These are phyloP conservation scores for Silene uniflora DNA, from an alignment of 148 eudicot genomes.

Conservation along the genomic window DNA sequence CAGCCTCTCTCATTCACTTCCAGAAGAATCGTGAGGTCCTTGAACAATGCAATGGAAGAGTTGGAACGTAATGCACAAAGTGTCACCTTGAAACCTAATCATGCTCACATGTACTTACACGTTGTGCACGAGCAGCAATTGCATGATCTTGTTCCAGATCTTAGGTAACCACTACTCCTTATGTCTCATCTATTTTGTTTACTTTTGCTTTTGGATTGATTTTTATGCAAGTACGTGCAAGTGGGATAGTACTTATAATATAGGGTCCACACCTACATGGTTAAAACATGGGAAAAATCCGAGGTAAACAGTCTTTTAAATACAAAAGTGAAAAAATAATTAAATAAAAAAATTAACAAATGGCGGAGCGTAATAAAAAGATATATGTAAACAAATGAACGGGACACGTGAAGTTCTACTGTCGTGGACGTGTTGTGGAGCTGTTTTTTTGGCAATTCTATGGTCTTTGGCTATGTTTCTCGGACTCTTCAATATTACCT, in stretches of 20 bases:
- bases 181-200: not conserved
- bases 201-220: not conserved
- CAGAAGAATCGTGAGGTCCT: conserved; percentile 82
- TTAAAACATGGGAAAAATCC: no score
- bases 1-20: conserved; percentile 67
- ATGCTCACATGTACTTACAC: conserved; percentile 92
- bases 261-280: no score
- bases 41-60: conserved; percentile 88
- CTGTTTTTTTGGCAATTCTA: not conserved
- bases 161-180: conserved; percentile 41
- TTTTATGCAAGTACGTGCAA: not conserved
- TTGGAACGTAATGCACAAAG: conserved; percentile 85
- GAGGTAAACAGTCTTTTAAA: no score
- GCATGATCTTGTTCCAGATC: conserved; percentile 77
- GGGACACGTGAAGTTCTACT: not conserved
- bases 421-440: not conserved
- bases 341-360: no score
- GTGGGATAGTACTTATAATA: not conserved
- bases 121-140: conserved; percentile 76
- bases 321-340: no score
- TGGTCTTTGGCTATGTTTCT: no score
- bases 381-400: no score
- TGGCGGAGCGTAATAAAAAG: no score
- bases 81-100: conserved; percentile 72
- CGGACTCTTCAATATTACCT: no score